A percentile compares a stretch with the other conserved stretches of the same genome.
Evolutionary conservation across 2,329 filamentous ascomycete genomes (phyloP).

Genomic region (Sarocladium kiliense): DNA sequence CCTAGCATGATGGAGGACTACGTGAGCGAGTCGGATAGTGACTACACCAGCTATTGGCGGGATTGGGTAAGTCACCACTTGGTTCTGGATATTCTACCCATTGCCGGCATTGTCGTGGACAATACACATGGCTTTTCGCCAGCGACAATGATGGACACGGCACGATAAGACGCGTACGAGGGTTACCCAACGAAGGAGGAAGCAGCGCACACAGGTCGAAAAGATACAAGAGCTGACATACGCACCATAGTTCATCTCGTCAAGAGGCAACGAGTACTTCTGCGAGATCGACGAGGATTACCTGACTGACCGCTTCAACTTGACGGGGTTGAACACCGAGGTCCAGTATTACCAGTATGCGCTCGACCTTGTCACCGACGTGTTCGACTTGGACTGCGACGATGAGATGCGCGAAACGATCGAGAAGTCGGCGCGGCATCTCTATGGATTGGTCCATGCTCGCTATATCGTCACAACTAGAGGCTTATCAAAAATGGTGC

Average conservation of each 20-base stretch:
- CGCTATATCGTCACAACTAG: conserved; percentile 95
- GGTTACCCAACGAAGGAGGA: no score
- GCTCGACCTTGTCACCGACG: conserved; percentile 92
- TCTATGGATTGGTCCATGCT: conserved; percentile 94
- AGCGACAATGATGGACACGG: not conserved
- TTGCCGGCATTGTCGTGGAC: not conserved
- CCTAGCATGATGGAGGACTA: conserved; percentile 80
- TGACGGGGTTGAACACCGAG: conserved; percentile 94
- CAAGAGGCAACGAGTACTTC: conserved; percentile 96
- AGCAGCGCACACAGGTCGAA: not conserved
- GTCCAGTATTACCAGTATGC: conserved; percentile 99
- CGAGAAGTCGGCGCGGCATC: conserved; percentile 90
- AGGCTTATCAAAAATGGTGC: conserved; percentile 92
- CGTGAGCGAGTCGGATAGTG: conserved; percentile 94
- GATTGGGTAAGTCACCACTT: conserved; percentile 76
- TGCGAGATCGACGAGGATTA: conserved; percentile 99
- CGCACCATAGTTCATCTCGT: conserved; percentile 80
- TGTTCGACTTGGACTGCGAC: conserved; percentile 97
- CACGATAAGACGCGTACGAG: not conserved
- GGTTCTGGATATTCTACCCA: not conserved
- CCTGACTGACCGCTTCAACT: conserved; percentile 94
- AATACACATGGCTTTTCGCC: not conserved
- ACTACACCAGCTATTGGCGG: conserved; percentile 98
- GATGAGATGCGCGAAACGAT: conserved; percentile 98
- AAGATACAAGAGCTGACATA: not conserved